Evolutionary conservation across 2,329 filamentous ascomycete genomes (phyloP), one percentile per base, ranked within the genome.

Genomic region (Lasiodiplodia hormozganensis): DNA sequence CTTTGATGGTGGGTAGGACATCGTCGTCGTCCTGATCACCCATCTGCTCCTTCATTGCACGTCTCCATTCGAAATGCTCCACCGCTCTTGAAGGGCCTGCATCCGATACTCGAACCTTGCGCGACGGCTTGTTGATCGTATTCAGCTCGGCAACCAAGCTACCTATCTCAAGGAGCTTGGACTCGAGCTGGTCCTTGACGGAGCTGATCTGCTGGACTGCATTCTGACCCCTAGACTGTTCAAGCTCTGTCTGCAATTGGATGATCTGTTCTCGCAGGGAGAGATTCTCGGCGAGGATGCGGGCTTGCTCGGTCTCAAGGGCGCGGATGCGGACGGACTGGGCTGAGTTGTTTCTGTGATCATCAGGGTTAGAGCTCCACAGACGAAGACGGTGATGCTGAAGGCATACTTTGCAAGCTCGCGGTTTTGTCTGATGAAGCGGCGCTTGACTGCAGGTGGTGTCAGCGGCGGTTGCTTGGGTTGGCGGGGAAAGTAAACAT

Each of bases 381-480:
- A 25, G 40, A 36, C 11, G 14, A 11, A 21, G 18, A 21, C 43
- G n/a, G n/a, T 47, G 18, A 10, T 54, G 18, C 3, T 25, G 43
- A 16, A 53, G 67, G 70, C 75, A 62, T 77, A 82, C 80, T 84
- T 85, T 69, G 92, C 92, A 71, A 96, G 90, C 75, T 96, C 92
- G 80, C 92, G 88, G 77, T 96, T 96, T 78, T 96, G 93, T 67
- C 92, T 88, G 74, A 94, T 84, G 76, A 94, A 93, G 77, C 91
- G 90, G 75, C 90, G 88, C 77, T 92, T 92, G 69, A 95, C 92
- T 94, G 74, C 31, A 58, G 38, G 12, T n/a, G 18, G 12, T 40
- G 47, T 68, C 18, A 68, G 67, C 28, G 31, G 67, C 11, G 52
- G 67, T 68, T 57, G 60, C 51, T 49, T 16, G 51, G 60, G 31